Evolutionary conservation across 2,329 filamentous ascomycete species (phyloP), one percentile per base, ranked within the genome.

Genomic region (Polychaeton citri): DNA sequence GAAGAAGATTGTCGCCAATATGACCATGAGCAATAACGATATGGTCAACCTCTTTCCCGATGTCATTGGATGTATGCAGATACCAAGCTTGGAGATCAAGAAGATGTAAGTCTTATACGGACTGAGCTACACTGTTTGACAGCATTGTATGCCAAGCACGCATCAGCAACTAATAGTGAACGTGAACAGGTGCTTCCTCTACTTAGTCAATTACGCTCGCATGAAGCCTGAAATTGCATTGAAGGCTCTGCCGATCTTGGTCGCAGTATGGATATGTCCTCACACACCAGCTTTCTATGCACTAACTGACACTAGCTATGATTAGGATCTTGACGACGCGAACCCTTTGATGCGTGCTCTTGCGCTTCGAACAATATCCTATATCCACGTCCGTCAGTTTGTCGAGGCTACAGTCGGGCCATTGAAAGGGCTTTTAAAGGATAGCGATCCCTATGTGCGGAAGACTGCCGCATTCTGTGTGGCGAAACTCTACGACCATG

Each of bases 21-120:
- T 98, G 90, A 98, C 90, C 46, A 98, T 98, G 90, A 96, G 88
- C 74, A 98, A 98, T 65, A 98, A 96, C 56, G 90, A 98, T 61
- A 98, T 98, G 90, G 81, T 96, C 37, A 86, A 85, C 26, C 69
- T 98, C 35, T 98, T 98, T 51, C 86, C 88, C 13, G 90, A 98
- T 57, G 81, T 98, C 41, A 83, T 98, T 49, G 78, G 71, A 43
- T 96, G 88, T 68, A 98, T 98, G 90, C 77, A 83, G 50, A 83
- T 98, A 43, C 81, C 79, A 35, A 93, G 82, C 52, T 66, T 98
- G 58, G 90, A 98, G 63, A 95, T 98, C 64, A 98, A 98, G 74
- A 98, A 98, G 71, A 98, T 98, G 90, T 95, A 67, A 48, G 74
- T 57, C 30, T 13, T 16, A 32, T 12, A n/a, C n/a, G n/a, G n/a